Evolutionary conservation across 108 stramenopile genomes (phyloP), one percentile per base, ranked within the genome.

Genomic region (Skeletonema marinoi): DNA sequence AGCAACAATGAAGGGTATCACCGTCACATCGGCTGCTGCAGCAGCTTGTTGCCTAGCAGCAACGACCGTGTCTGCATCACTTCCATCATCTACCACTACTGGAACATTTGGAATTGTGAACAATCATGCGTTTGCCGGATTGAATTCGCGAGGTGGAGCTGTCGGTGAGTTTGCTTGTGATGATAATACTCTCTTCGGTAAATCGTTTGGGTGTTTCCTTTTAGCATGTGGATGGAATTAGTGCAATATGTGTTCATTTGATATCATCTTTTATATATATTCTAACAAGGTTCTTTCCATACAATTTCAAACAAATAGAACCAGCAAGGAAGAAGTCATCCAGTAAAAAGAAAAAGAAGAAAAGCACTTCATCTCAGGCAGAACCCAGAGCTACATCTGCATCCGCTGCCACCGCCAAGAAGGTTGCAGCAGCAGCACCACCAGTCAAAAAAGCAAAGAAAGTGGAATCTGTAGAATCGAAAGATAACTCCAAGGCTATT

Each of bases 401-500:
- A 48, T 13, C 65, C 31, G 19, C 39, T 29, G 13, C 65, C 36
- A 68, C 70, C 17, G 14, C 61, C 21, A 50, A 56, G 25, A 56
- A 56, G 54, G 54, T n/a, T 8, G 21, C 64, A 60, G 60, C 64
- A 46, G n/a, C 60, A 7, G 6, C 77, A 56, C 10, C 50, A 7
- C 5, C 71, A n/a, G 36, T 58, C 33, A 36, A 46, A 33, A 13
- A 69, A 19, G 42, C 44, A 77, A 29, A 38, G 19, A 60, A 81
- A 21, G 60, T 58, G 29, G 54, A 56, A 56, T 29, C 54, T 56
- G 54, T 56, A 56, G 25, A 21, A 56, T 9, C 19, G 54, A 56
- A 56, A 56, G 91, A 94, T 70, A 71, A 92, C 41, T 86, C 90
- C 32, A 73, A 78, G 62, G 92, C 90, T 12, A 91, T 95, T 75